Conservation (phyloP, 345 rosid species). For the Syzygium aromaticum region DNA sequence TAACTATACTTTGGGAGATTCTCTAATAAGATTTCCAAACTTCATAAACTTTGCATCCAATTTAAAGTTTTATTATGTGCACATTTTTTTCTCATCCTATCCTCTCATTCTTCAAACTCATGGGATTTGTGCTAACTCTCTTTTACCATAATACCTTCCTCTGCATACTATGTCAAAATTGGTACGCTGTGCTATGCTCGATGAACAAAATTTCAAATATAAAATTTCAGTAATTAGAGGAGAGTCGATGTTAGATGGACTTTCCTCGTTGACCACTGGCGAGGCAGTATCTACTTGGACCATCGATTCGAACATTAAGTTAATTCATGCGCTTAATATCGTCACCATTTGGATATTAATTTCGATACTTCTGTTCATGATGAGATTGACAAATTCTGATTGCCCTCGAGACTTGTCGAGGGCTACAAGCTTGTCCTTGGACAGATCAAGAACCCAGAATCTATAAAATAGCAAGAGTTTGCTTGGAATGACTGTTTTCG, state of each 20-base stretch:
- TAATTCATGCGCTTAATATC: not conserved
- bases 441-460: not conserved
- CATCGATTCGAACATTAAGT: not conserved
- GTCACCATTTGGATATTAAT: not conserved
- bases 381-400: not conserved
- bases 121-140: not conserved
- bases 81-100: not conserved
- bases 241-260: not conserved
- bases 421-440: not conserved
- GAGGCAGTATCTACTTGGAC: not conserved
- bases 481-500: not conserved
- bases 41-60: not conserved
- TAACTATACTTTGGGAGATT: not conserved
- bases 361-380: not conserved
- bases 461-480: not conserved
- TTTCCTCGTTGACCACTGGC: accelerated
- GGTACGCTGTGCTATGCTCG: not conserved
- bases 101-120: not conserved
- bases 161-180: not conserved
- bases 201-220: not conserved
- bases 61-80: not conserved
- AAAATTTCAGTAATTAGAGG: not conserved
- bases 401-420: not conserved
- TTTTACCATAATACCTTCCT: not conserved
- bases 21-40: not conserved